A percentile compares a stretch with the other conserved stretches of the same genome.
Conservation (phyloP, 176 grass and related monocot species). For the Coix lacrymajobi region DNA sequence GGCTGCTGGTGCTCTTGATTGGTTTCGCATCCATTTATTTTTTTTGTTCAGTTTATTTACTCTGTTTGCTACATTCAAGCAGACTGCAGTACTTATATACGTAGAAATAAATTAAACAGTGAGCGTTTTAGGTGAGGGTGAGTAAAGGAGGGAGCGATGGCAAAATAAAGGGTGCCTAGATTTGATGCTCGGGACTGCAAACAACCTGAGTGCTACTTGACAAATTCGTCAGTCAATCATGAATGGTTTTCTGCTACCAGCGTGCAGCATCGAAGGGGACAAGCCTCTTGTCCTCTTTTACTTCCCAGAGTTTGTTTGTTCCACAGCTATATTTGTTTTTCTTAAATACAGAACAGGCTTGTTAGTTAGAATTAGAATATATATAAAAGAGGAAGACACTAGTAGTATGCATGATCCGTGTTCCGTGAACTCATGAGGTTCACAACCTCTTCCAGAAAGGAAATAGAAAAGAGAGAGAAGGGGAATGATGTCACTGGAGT, state of each 20-base stretch:
- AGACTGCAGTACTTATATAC: neutral
- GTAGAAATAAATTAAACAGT: neutral
- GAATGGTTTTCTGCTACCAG: slow-evolving; percentile 20
- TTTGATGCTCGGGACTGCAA: slow-evolving; percentile 10
- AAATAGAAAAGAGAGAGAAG: neutral
- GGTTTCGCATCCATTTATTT: neutral
- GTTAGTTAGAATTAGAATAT: neutral
- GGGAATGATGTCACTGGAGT: neutral
- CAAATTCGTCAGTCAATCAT: slow-evolving; percentile 42
- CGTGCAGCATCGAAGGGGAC: slow-evolving; percentile 28
- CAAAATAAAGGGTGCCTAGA: neutral
- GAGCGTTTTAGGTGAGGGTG: neutral
- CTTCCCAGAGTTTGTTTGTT: neutral
- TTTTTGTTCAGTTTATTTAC: neutral
- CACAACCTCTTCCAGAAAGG: neutral
- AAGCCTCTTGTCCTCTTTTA: slow-evolving; percentile 19
- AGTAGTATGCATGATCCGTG: neutral
- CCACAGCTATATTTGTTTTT: neutral
- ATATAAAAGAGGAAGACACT: neutral
- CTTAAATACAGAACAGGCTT: neutral
- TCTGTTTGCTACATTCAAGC: neutral
- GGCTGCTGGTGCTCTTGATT: neutral
- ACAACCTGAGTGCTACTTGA: slow-evolving; percentile 27
- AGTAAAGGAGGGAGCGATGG: neutral
- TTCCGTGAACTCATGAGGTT: neutral